Base-by-base conservation (phyloP, 116 monocot species). In the Cymodocea nodosa region DNA sequence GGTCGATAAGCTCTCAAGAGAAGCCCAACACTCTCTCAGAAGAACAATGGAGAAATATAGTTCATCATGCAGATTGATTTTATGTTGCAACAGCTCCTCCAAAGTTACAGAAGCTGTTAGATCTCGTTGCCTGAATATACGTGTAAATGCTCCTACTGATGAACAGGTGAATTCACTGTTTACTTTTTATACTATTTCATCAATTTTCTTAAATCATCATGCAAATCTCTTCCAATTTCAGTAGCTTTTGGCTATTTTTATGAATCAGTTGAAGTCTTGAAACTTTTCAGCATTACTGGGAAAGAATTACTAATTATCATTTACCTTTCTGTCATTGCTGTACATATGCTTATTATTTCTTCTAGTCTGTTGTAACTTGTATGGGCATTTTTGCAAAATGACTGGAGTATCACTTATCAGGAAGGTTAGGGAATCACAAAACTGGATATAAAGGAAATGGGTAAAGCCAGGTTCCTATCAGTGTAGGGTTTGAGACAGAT, bases 41-140 rank as follows among this genome's bases (percentile, higher is more conserved):
- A 84, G 97, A 79, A 98, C 97, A 69, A 91, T 98, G 91, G 92
- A 91, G 64, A 91, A 92, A 53, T 98, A 98, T 63, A 98, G 97
- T 74, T 69, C 92, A 67, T 91, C 87, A 52, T 98, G 97, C 63
- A 60, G 97, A 73, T 66, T 98, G 67, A 92, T 98, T 39, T 75
- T 98, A 44, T 98, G 92, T 63, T 98, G 92, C 81, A 98, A 86
- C 68, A 91, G 88, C 74, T 98, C 97, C 67, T 98, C 97, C 64
- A 98, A 82, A 70, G 97, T 92, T 62, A 91, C 97, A 17, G 97
- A 98, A 67, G 97, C 97, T 71, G 82, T 98, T 62, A 72, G 92
- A 60, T 98, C 97, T 52, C 88, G 97, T 19, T 98, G 97, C 74
- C 70, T 98, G 49, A 91, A 91, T 73, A 25, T 98, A 12, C 78